Conservation (phyloP, 129 eudicot genomes). For the Apium graveolens region DNA sequence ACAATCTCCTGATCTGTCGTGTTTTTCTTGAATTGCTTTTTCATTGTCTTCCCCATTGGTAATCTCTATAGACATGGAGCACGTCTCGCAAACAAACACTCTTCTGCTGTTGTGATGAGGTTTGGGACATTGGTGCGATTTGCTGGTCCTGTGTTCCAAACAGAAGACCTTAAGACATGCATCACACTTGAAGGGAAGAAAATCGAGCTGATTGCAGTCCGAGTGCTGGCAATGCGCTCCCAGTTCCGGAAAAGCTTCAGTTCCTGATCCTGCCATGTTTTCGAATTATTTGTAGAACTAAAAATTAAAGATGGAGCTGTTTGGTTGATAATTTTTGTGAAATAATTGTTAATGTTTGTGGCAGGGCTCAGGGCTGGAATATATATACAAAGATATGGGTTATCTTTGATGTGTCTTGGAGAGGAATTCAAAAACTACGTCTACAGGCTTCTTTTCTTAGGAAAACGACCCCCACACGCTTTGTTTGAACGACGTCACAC, state of each 20-base stretch:
- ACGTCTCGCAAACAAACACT: slow-evolving; percentile 63
- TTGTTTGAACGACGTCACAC: background rate
- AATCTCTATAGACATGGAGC: slow-evolving; percentile 77
- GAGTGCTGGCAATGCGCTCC: slow-evolving; percentile 74
- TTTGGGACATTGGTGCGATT: slow-evolving; percentile 72
- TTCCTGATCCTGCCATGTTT: slow-evolving; percentile 61
- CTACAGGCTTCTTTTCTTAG: background rate
- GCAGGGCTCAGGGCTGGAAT: background rate
- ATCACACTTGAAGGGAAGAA: slow-evolving; percentile 77
- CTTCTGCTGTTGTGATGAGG: slow-evolving; percentile 64
- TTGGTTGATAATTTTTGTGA: background rate
- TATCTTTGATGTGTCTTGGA: background rate
- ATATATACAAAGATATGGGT: background rate
- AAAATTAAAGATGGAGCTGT: background rate
- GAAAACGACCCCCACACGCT: background rate
- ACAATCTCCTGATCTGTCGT: slow-evolving; percentile 62
- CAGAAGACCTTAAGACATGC: slow-evolving; percentile 72
- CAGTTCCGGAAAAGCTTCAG: slow-evolving; percentile 83
- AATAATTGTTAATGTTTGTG: background rate
- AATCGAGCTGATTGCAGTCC: slow-evolving; percentile 80
- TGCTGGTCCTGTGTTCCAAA: slow-evolving; percentile 67
- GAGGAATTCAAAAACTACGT: slow-evolving; percentile 1
- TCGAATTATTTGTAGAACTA: background rate
- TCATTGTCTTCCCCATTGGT: slow-evolving; percentile 56
- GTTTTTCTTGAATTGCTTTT: slow-evolving; percentile 41